phyloP scores from a whole-genome alignment of 441 rosid genomes.

The Cnidoscolus chayamansa region DNA sequence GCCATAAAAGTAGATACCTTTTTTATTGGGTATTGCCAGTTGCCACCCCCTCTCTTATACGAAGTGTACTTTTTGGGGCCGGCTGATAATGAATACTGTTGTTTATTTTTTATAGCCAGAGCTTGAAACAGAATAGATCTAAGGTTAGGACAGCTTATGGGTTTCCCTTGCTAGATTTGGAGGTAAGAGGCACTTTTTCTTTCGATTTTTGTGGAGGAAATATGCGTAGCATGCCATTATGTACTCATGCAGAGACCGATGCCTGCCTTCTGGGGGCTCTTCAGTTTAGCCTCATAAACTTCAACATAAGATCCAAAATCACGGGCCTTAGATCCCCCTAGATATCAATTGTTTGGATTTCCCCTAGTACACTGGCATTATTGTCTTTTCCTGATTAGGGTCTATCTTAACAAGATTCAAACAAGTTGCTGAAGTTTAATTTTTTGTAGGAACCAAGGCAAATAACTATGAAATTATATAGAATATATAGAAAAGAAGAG shows the following conservation, averaged over 20 bases:
- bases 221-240: slow-evolving; percentile 13
- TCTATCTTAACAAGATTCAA: slow-evolving; percentile 39
- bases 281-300: slow-evolving; percentile 6
- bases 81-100: slow-evolving; percentile 7
- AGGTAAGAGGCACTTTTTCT: slow-evolving; percentile 11
- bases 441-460: slow-evolving; percentile 24
- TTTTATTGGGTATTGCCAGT: background rate
- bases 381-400: slow-evolving; percentile 7
- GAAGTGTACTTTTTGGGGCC: slow-evolving; percentile 2
- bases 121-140: slow-evolving; percentile 6
- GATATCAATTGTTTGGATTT: background rate
- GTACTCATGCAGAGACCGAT: background rate
- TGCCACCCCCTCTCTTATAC: background rate
- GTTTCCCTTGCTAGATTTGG: slow-evolving; percentile 4
- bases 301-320: slow-evolving; percentile 18
- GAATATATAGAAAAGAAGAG: slow-evolving; percentile 5
- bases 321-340: slow-evolving; percentile 16
- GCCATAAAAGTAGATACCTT: slow-evolving; percentile 5
- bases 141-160: slow-evolving; percentile 2
- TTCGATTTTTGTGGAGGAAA: slow-evolving; percentile 11
- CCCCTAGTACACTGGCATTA: slow-evolving; percentile 7
- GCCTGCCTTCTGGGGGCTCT: slow-evolving; percentile 7
- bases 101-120: slow-evolving; percentile 10
- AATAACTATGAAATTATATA: slow-evolving; percentile 9
- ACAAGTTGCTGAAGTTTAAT: slow-evolving; percentile 19